A percentile compares a stretch with the other conserved stretches of the same genome.
These are phyloP conservation scores for Aspergillus chevalieri DNA, from an alignment of 2,329 filamentous ascomycete genomes.

Conservation along the genomic window DNA sequence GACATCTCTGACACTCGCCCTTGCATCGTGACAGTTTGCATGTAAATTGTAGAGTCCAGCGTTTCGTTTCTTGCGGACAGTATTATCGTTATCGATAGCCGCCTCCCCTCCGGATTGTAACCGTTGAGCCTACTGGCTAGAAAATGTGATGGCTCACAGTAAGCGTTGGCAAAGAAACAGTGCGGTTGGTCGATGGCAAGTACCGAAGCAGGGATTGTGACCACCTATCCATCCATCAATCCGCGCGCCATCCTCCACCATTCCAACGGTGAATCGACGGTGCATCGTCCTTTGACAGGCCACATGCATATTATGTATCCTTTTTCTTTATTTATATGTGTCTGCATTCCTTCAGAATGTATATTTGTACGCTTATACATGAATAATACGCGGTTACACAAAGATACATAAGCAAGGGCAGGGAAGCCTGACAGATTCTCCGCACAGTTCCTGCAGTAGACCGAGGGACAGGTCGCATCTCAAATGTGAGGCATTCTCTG, in stretches of 20 bases:
- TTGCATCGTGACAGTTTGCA: not conserved
- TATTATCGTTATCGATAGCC: not conserved
- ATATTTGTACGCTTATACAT: not conserved
- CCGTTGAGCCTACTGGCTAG: not conserved
- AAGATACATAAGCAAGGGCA: not conserved
- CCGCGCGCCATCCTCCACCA: too few relatives aligned
- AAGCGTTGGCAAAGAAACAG: not conserved
- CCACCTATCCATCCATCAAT: not conserved
- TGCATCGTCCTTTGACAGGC: not conserved
- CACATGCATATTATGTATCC: not conserved
- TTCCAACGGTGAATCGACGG: too few relatives aligned
- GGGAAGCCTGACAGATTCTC: conserved; percentile 9
- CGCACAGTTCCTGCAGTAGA: conserved; percentile 34
- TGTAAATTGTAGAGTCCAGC: not conserved
- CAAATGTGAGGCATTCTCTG: conserved; percentile 4
- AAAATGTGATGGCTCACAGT: not conserved
- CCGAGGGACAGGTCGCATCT: conserved; percentile 20
- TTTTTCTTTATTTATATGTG: not conserved
- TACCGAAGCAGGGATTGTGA: not conserved
- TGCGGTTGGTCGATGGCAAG: not conserved
- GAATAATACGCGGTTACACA: not conserved
- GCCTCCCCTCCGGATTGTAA: not conserved
- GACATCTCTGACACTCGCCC: not conserved
- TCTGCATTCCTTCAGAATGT: not conserved
- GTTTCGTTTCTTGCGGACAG: too few relatives aligned